Evolutionary conservation across 257 asterid species (phyloP).

Genomic region (Penstemon eatonii): DNA sequence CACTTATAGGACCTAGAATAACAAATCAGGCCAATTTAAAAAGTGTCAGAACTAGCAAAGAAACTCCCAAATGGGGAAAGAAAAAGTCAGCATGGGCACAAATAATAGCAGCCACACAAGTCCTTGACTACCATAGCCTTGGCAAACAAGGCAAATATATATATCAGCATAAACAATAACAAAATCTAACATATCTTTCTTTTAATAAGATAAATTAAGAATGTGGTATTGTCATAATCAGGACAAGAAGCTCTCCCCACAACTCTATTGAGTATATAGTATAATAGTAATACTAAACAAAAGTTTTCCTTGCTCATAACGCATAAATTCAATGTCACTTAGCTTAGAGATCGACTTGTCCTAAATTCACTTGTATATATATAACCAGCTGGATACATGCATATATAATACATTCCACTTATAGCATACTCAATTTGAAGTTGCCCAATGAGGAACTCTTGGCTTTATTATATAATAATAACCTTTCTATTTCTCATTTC

Average conservation of each 20-base stretch:
- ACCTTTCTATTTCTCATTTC: background rate
- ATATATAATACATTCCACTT: background rate
- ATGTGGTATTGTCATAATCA: background rate
- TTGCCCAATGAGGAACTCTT: background rate
- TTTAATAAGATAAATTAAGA: background rate
- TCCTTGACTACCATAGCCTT: background rate
- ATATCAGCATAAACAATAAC: background rate
- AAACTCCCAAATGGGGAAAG: background rate
- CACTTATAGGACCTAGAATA: background rate
- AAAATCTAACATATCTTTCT: background rate
- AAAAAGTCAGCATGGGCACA: background rate
- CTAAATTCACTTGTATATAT: background rate
- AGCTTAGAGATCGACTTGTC: background rate
- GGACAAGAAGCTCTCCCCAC: background rate
- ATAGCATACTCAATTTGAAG: background rate
- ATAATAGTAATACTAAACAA: no score
- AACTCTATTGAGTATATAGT: background rate
- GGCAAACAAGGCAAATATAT: background rate
- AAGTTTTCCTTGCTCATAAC: constrained; percentile 9
- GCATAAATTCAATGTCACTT: background rate
- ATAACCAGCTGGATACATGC: background rate
- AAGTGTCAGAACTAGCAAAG: background rate
- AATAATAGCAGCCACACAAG: background rate
- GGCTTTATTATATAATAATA: constrained; percentile 4
- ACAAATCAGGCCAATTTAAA: no score